Percentiles rank a stretch among this genome's conserved stretches.
These are phyloP conservation scores for Moelleriella libera DNA, from an alignment of 2,329 filamentous ascomycete species.

Conservation along the genomic window DNA sequence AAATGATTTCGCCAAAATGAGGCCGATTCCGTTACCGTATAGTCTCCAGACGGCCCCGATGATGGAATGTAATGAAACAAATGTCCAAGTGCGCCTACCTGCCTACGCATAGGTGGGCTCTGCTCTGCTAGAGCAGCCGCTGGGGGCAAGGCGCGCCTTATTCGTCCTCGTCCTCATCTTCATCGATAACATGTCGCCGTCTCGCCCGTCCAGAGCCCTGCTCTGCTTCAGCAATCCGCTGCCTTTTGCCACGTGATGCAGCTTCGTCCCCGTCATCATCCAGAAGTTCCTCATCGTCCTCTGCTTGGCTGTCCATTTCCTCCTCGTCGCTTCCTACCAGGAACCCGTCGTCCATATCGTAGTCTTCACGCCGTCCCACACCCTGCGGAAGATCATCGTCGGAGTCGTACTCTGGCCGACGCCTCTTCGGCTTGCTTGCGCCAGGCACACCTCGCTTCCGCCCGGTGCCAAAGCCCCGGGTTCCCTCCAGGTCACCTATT, in stretches of 20 bases:
- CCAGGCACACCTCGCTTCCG: constrained; percentile 40
- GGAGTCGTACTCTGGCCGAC: constrained; percentile 56
- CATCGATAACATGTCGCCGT: constrained; percentile 42
- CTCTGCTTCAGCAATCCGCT: constrained; percentile 34
- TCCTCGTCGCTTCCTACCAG: constrained; percentile 65
- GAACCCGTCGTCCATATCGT: constrained; percentile 69
- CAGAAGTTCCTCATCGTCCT: constrained; percentile 46
- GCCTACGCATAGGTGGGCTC: not conserved
- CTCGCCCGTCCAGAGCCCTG: constrained; percentile 32
- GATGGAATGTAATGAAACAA: no score
- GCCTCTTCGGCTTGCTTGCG: constrained; percentile 34
- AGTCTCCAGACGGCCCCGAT: no score
- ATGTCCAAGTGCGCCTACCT: not conserved
- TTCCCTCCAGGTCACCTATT: constrained; percentile 55
- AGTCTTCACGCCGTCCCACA: constrained; percentile 53
- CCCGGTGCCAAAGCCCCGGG: constrained; percentile 32
- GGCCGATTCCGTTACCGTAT: no score
- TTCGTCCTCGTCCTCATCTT: constrained; percentile 26
- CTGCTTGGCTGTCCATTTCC: constrained; percentile 43
- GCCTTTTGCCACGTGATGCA: constrained; percentile 30
- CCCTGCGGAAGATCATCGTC: constrained; percentile 57
- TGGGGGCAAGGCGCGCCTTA: not conserved
- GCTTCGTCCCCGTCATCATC: constrained; percentile 41
- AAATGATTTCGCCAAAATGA: no score
- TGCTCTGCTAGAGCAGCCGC: no score